Percentiles rank a stretch among this genome's conserved stretches.
Conservation (phyloP, 176 grass and related monocot species). For the Pontederia crassipes region DNA sequence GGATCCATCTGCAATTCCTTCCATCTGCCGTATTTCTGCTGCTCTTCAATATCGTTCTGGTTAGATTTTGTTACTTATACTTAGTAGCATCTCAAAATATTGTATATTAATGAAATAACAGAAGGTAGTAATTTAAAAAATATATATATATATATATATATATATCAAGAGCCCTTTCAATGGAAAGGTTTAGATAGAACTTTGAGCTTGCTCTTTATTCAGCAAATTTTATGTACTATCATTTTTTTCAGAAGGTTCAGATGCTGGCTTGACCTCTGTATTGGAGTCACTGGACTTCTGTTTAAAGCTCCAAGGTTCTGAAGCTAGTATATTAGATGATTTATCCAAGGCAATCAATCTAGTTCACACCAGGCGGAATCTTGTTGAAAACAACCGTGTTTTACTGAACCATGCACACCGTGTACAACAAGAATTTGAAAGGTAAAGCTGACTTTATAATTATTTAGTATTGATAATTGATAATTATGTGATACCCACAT, state of each 20-base stretch:
- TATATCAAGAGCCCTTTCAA: no score
- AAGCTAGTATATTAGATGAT: constrained; percentile 91
- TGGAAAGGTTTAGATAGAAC: no score
- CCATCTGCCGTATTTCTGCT: constrained; percentile 79
- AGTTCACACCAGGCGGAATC: constrained; percentile 58
- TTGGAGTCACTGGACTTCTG: constrained; percentile 78
- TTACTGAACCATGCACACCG: constrained; percentile 76
- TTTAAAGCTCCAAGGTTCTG: constrained; percentile 81
- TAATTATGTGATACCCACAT: neutral
- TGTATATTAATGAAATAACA: no score
- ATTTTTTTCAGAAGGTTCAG: constrained; percentile 57
- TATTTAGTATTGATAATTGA: neutral
- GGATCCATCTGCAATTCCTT: constrained; percentile 92
- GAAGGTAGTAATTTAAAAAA: no score
- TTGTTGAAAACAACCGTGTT: constrained; percentile 83
- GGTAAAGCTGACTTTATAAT: constrained; percentile 28
- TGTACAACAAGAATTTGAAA: constrained; percentile 93
- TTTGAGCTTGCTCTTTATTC: neutral
- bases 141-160: no score
- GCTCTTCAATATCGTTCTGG: constrained; percentile 48
- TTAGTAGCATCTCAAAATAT: no score
- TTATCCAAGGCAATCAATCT: constrained; percentile 85
- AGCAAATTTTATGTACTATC: constrained; percentile 22
- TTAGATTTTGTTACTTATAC: constrained; percentile 21
- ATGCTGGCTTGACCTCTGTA: constrained; percentile 85